Conservation (phyloP, 306 rosid genomes). For the Vigna radiata region DNA sequence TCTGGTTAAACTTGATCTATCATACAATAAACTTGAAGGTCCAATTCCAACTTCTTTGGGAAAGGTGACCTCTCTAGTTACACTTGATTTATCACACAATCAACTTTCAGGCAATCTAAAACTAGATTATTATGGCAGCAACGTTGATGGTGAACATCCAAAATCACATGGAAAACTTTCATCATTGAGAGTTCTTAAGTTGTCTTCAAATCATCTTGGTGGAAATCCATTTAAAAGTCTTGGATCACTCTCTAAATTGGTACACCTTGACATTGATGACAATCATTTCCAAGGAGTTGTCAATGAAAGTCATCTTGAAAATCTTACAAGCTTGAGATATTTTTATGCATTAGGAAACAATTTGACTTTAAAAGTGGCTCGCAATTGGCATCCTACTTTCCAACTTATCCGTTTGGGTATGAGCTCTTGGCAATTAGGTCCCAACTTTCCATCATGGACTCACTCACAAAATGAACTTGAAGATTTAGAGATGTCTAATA, state of each 20-base stretch:
- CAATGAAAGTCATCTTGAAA: constrained; percentile 9
- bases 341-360: neutral
- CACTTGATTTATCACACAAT: no score
- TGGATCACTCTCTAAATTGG: neutral
- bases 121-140: no score
- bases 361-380: constrained; percentile 10
- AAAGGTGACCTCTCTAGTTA: no score
- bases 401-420: accelerated
- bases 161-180: neutral
- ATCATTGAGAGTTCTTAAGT: neutral
- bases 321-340: neutral
- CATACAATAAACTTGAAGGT: neutral
- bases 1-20: no score
- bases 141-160: neutral
- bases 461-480: neutral
- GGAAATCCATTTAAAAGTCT: constrained; percentile 27
- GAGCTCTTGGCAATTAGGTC: constrained; percentile 31
- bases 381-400: constrained; percentile 34
- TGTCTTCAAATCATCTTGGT: neutral
- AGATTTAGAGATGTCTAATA: constrained; percentile 14
- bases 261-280: neutral
- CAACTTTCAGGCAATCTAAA: no score
- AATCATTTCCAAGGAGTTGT: constrained; percentile 26
- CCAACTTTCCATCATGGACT: constrained; percentile 39
- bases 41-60: neutral